Evolutionary conservation across 345 rosid genomes (phyloP).

Genomic region (Luvunga scandens): DNA sequence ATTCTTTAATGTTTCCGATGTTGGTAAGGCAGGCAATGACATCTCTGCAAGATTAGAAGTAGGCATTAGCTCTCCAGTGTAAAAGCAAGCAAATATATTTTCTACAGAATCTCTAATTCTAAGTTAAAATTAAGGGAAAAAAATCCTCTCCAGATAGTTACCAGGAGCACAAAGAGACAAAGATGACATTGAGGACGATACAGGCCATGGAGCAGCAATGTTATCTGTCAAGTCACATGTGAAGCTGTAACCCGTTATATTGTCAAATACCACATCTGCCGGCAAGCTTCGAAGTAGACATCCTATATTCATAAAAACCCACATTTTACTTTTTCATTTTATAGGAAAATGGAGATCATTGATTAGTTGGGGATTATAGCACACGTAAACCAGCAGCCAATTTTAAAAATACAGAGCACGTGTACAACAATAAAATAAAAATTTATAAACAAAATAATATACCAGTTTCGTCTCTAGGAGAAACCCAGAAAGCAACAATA

Average conservation of each 20-base stretch:
- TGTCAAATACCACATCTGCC: slow-evolving; percentile 77
- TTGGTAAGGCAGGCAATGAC: slow-evolving; percentile 96
- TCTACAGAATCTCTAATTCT: neutral
- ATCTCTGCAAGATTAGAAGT: slow-evolving; percentile 61
- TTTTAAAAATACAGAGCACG: neutral
- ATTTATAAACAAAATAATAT: slow-evolving; percentile 9
- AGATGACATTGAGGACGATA: slow-evolving; percentile 76
- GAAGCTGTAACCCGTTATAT: slow-evolving; percentile 81
- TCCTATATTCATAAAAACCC: slow-evolving; percentile 40
- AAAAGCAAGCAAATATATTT: neutral
- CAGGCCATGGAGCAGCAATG: slow-evolving; percentile 97
- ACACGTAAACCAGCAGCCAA: neutral
- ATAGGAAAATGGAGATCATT: neutral
- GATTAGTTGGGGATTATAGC: neutral
- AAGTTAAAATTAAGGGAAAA: neutral
- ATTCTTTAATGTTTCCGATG: slow-evolving; percentile 67
- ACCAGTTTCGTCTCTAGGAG: slow-evolving; percentile 10
- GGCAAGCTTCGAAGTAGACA: slow-evolving; percentile 92
- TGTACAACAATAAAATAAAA: neutral
- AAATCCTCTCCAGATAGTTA: slow-evolving; percentile 22
- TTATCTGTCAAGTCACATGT: slow-evolving; percentile 96
- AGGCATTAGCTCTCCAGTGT: slow-evolving; percentile 6
- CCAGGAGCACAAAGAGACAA: slow-evolving; percentile 96
- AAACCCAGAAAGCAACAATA: neutral
- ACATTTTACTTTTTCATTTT: neutral